Evolutionary conservation across 495 filamentous ascomycete genomes (phyloP).

Genomic region (Aspergillus conjunctus): DNA sequence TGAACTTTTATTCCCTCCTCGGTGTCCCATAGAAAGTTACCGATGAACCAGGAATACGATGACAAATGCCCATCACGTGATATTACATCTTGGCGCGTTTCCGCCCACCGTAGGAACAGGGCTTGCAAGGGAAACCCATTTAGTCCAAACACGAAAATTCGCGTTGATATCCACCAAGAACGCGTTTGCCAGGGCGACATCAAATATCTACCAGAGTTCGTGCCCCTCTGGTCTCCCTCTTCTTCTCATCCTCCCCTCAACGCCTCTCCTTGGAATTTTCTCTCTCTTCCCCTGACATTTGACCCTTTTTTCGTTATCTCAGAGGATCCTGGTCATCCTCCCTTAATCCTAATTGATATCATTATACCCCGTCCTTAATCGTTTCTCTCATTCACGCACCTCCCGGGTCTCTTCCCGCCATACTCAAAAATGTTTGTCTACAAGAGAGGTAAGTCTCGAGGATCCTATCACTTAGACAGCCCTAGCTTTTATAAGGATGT

Average conservation of each 20-base stretch:
- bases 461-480: not conserved
- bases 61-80: not conserved
- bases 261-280: conserved; percentile 26
- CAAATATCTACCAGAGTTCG: conserved; percentile 38
- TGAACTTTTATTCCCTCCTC: no score
- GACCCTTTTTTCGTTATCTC: conserved; percentile 21
- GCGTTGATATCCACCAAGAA: conserved; percentile 36
- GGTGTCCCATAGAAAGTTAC: no score
- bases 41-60: no score
- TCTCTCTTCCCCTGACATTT: conserved; percentile 13
- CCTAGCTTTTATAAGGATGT: not conserved
- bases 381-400: conserved; percentile 19
- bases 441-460: conserved; percentile 62
- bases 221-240: conserved; percentile 41
- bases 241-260: conserved; percentile 30
- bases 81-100: conserved; percentile 11
- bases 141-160: conserved; percentile 46
- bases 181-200: conserved; percentile 42
- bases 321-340: conserved; percentile 14
- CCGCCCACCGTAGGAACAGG: not conserved
- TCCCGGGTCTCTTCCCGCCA: conserved; percentile 13
- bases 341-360: conserved; percentile 22
- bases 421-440: conserved; percentile 63
- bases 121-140: conserved; percentile 30
- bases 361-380: conserved; percentile 18